phyloP scores from a whole-genome alignment of 805 yeast genomes.

The Schwanniomyces vanrijiae region DNA sequence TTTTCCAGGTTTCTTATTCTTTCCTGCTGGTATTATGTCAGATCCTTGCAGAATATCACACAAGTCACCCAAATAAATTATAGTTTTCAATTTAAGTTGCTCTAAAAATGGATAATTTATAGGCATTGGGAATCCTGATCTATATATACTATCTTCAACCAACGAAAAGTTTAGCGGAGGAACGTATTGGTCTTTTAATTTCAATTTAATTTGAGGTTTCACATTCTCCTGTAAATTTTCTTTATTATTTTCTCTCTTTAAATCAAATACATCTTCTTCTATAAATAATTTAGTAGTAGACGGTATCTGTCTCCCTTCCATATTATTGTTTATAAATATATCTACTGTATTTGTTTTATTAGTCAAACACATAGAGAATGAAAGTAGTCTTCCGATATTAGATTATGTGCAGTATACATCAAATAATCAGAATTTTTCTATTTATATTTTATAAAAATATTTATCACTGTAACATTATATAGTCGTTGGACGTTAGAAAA shows the following conservation, averaged over 20 bases:
- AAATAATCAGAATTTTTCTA: neutral
- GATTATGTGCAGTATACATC: neutral
- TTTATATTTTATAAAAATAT: no score
- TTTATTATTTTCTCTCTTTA: neutral
- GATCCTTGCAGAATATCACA: constrained; percentile 16
- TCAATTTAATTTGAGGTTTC: neutral
- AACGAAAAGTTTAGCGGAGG: constrained; percentile 92
- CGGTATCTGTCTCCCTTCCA: no score
- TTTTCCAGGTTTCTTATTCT: constrained; percentile 12
- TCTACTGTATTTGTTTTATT: no score
- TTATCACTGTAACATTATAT: no score
- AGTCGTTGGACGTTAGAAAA: no score
- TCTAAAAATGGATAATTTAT: constrained; percentile 77
- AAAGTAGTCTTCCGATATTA: neutral
- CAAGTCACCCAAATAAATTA: constrained; percentile 76
- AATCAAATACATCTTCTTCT: neutral
- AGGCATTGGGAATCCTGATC: constrained; percentile 94
- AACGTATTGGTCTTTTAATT: constrained; percentile 40
- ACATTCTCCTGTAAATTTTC: neutral
- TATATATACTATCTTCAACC: constrained; percentile 82
- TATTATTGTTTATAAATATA: no score
- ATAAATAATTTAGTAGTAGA: no score
- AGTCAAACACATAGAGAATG: no score
- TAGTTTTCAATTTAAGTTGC: constrained; percentile 70
- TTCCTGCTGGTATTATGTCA: constrained; percentile 21